phyloP scores from a whole-genome alignment of 805 yeast genomes.

The Yamadazyma phyllophila region DNA sequence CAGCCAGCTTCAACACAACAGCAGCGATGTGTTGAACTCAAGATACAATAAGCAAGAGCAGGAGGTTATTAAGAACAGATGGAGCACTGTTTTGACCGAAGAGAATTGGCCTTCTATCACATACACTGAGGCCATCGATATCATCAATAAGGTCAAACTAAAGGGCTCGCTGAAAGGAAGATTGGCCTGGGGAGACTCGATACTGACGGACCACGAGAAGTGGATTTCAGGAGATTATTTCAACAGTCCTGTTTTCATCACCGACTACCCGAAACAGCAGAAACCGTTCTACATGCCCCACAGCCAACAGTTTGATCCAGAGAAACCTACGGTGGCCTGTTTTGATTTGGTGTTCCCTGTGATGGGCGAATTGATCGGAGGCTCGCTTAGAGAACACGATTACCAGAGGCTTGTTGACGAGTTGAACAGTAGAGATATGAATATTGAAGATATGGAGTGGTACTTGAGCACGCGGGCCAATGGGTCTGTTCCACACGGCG shows the following conservation, averaged over 20 bases:
- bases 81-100: constrained; percentile 51
- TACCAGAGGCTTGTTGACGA: constrained; percentile 45
- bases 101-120: constrained; percentile 67
- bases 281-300: constrained; percentile 93
- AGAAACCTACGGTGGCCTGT: constrained; percentile 71
- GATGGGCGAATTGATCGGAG: constrained; percentile 92
- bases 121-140: constrained; percentile 70
- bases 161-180: constrained; percentile 33
- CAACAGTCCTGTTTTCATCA: constrained; percentile 78
- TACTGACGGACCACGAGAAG: constrained; percentile 87
- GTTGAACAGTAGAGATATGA: constrained; percentile 57
- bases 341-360: constrained; percentile 88
- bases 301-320: constrained; percentile 31
- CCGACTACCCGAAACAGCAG: constrained; percentile 73
- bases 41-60: constrained; percentile 39
- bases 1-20: constrained; percentile 5
- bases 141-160: constrained; percentile 32
- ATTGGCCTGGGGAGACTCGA: constrained; percentile 64
- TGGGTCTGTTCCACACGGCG: constrained; percentile 93
- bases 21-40: constrained; percentile 30
- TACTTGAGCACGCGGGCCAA: constrained; percentile 68
- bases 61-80: constrained; percentile 45
- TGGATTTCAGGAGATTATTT: constrained; percentile 74
- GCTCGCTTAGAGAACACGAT: constrained; percentile 83
- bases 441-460: constrained; percentile 67